Conservation (phyloP, 2,329 filamentous ascomycete species). For the Epichloe coenophiala region DNA sequence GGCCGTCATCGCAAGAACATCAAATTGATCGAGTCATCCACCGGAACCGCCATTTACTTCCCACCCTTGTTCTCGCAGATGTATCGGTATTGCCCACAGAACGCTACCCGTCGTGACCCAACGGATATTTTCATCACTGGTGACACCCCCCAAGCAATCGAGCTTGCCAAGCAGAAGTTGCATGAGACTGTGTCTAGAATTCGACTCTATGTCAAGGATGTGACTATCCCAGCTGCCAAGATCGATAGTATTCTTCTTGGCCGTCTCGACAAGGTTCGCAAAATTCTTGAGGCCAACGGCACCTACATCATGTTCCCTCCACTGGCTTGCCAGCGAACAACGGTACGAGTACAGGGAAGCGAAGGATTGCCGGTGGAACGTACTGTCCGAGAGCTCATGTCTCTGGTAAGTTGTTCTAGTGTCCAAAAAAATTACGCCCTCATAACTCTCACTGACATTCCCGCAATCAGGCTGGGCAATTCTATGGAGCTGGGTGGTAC, state of each 20-base stretch:
- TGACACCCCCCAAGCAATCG: constrained; percentile 72
- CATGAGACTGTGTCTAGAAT: constrained; percentile 71
- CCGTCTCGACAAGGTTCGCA: constrained; percentile 88
- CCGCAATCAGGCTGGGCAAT: constrained; percentile 64
- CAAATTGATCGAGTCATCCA: constrained; percentile 90
- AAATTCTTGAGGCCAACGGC: constrained; percentile 93
- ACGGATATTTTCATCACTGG: constrained; percentile 94
- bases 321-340: constrained; percentile 69
- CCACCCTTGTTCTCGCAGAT: constrained; percentile 85
- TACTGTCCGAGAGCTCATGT: constrained; percentile 92
- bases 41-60: constrained; percentile 95
- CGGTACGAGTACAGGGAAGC: constrained; percentile 81
- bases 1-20: constrained; percentile 94
- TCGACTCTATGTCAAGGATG: constrained; percentile 83
- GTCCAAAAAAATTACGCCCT: not conserved
- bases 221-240: constrained; percentile 78
- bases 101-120: constrained; percentile 68
- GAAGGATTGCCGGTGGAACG: constrained; percentile 92
- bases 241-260: constrained; percentile 88
- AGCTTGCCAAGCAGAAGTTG: constrained; percentile 80
- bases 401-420: constrained; percentile 47
- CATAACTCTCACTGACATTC: not conserved
- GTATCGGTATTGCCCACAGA: constrained; percentile 77
- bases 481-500: constrained; percentile 96
- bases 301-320: constrained; percentile 89